These are phyloP conservation scores for Fraxinus sp. DNA, from an alignment of 305 asterid species.

Conservation along the genomic window DNA sequence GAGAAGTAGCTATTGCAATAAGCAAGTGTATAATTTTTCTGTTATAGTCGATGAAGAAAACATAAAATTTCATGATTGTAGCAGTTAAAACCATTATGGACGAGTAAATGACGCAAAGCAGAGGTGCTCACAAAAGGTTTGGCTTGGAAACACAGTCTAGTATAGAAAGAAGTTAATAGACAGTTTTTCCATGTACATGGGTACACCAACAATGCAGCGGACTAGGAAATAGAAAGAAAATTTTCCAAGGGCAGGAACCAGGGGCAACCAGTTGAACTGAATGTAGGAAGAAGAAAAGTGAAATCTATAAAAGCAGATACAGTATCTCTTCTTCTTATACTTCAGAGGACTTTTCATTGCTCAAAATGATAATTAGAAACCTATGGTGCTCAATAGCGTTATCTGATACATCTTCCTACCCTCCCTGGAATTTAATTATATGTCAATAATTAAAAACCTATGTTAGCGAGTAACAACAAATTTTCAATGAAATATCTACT, in stretches of 20 bases:
- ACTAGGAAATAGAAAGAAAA: neutral
- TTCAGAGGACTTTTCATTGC: conserved; percentile 3
- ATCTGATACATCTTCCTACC: conserved; percentile 7
- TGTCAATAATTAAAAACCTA: neutral
- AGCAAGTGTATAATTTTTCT: neutral
- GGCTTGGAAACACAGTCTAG: conserved; percentile 7
- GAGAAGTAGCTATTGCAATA: neutral
- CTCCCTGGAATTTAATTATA: neutral
- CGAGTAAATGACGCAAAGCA: neutral
- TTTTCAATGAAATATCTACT: neutral
- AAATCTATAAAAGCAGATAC: neutral
- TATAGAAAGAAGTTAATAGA: neutral
- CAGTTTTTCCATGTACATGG: neutral
- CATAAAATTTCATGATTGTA: neutral
- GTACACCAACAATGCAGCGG: neutral
- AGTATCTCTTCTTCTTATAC: conserved; percentile 6
- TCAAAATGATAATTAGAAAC: neutral
- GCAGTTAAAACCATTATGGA: neutral
- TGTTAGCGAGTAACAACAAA: neutral
- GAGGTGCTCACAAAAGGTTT: conserved; percentile 9
- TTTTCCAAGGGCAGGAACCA: neutral
- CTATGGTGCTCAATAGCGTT: conserved; percentile 1
- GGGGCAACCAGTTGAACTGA: neutral
- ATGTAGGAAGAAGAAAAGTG: neutral
- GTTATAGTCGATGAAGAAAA: conserved; percentile 14